Evolutionary conservation across 805 yeast genomes (phyloP), one percentile per base, ranked within the genome.

Genomic region (Metschnikowia vanudenii): DNA sequence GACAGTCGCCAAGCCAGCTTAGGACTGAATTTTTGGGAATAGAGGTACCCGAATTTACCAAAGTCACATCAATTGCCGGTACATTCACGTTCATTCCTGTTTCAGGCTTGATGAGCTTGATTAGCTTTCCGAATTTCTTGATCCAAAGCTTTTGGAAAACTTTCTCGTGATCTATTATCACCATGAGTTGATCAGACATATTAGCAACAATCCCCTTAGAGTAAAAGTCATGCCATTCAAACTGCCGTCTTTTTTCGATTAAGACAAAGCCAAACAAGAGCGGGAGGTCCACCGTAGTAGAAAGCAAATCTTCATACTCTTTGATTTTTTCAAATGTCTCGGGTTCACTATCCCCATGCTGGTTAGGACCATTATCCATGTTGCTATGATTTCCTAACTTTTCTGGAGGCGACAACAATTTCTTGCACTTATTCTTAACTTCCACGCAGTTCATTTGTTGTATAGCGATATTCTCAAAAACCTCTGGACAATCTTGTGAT

Each of bases 181-280:
- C 62, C 20, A 84, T 80, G 48, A 84, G 68, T 43, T 78, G 81
- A 54, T 83, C 90, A 22, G 81, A 71, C 0, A 81, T 64, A 42
- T 72, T 74, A 28, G 60, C 45, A 50, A 63, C 65, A 35, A 77
- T 48, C n/a, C 74, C 68, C 60, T 63, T 55, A n/a, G 71, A 62
- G 49, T 59, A 59, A 59, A 64, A 70, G 48, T 72, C 75, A 40
- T 63, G 62, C 86, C 89, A 84, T 53, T 78, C 79, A 39, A 68
- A 65, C 53, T 85, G 78, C 41, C 88, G 69, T 41, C 84, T 66
- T 37, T 68, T 72, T 52, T 86, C 91, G 39, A 85, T 73, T 2
- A 84, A 51, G 62, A 80, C 76, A n/a, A 84, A 68, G 1, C 94
- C 94, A 60, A 85, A 84, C 1, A 85, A 63, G 11, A 85, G 59